Base-by-base conservation (phyloP, 2,329 filamentous ascomycete species). In the Cladosporium halotolerans region DNA sequence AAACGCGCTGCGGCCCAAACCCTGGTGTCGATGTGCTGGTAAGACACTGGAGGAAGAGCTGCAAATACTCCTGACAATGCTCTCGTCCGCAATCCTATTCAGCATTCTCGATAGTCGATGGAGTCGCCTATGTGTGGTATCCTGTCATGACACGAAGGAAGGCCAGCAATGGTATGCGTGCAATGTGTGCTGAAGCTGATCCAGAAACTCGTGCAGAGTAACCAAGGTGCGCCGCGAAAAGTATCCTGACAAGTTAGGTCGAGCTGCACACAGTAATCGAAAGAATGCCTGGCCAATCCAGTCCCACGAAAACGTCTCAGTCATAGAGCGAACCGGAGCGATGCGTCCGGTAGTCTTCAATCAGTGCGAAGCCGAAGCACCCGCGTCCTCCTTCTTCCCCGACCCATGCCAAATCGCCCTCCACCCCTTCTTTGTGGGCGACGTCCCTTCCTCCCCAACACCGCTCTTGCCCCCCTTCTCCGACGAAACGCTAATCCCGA, bases 401-500 rank as follows among this genome's bases (percentile, higher is more conserved):
- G 40, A 44, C 18, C 48, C 40, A 11, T 28, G 14, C 66, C 65
- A 68, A 38, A 66, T 61, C 43, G 66, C 64, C 39, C 64, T 61
- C 66, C 66, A 68, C 33, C 61, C 54, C 43, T 62, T 60, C 62
- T 65, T 68, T 53, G 60, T 58, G 3, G 23, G 7, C 11, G 36
- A 16, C 44, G 52, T 56, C 42, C 51, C 56, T 5, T 28, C 23
- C 3, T 28, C 23, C 23, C 23, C 23, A 28, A 5, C 23, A 41
- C 50, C 51, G 19, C 55, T 54, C 16, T 36, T 38, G 18, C 45
- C 31, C 19, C 44, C 48, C 52, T 18, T 57, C 45, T 60, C 58
- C n/a, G 57, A 57, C 33, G 59, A 55, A 16, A 65, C 62, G 53
- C 64, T 67, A 60, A 68, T 69, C 32, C 71, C 71, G 53, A 74